phyloP scores from a whole-genome alignment of 225 moss, liverwort and hornwort genomes.

The Polytrichum formosum region DNA sequence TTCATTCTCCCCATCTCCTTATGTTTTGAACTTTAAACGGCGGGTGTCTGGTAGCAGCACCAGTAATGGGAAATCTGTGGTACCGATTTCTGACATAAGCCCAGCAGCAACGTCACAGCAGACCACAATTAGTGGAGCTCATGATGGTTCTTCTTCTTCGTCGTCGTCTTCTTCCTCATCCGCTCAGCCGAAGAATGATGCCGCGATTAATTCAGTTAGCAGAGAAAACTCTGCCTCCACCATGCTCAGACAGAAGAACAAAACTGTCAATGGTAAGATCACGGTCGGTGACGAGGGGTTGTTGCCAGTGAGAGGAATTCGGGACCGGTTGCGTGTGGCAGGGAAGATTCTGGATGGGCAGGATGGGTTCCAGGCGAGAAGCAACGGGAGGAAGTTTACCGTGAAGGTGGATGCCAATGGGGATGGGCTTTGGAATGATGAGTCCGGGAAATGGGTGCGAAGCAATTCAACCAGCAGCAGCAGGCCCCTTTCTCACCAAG shows the following conservation, averaged over 20 bases:
- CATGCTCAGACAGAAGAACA: background rate
- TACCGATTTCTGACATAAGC: slow-evolving; percentile 19
- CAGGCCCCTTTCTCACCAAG: slow-evolving; percentile 11
- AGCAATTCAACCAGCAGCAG: slow-evolving; percentile 25
- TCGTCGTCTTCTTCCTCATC: background rate
- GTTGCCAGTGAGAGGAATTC: slow-evolving; percentile 21
- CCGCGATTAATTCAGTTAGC: background rate
- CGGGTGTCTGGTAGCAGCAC: slow-evolving; percentile 53
- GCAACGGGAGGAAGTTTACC: slow-evolving; percentile 18
- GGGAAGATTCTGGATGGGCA: slow-evolving; percentile 10
- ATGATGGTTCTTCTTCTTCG: background rate
- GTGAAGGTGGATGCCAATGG: slow-evolving; percentile 25
- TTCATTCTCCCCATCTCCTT: slow-evolving; percentile 76
- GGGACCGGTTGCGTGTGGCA: slow-evolving; percentile 14
- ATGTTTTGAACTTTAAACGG: slow-evolving; percentile 79
- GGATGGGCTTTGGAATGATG: slow-evolving; percentile 16
- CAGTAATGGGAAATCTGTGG: slow-evolving; percentile 36
- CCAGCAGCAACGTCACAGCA: slow-evolving; percentile 1
- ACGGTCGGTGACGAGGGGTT: slow-evolving; percentile 19
- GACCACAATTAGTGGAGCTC: background rate
- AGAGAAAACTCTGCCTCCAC: background rate
- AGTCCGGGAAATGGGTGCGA: slow-evolving; percentile 7
- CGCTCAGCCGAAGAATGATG: background rate
- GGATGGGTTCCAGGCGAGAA: slow-evolving; percentile 4
- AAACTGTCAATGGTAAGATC: slow-evolving; percentile 8